phyloP scores from a whole-genome alignment of 139 green algal genomes.

The Chlamydomonas sphaeroides region DNA sequence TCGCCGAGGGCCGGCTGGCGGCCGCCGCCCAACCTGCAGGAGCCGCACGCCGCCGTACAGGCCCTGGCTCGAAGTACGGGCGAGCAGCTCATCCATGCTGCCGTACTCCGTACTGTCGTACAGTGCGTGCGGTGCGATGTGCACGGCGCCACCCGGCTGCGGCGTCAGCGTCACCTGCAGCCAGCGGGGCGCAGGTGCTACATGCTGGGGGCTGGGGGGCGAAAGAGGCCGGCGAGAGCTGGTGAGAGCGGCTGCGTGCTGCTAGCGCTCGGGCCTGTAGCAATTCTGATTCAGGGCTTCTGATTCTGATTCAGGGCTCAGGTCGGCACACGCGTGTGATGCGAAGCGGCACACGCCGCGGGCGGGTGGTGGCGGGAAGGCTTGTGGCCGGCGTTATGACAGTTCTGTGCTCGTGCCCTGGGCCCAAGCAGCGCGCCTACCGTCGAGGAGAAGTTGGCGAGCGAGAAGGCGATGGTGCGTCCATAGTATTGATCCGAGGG shows the following conservation, averaged over 20 bases:
- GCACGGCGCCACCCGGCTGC: neutral
- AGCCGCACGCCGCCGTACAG: conserved; percentile 88
- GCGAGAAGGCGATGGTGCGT: conserved; percentile 71
- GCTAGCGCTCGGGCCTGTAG: too few relatives aligned
- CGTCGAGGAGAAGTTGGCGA: conserved; percentile 84
- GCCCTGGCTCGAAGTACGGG: conserved; percentile 54
- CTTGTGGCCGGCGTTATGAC: too few relatives aligned
- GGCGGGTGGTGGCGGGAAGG: too few relatives aligned
- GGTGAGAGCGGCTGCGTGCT: neutral
- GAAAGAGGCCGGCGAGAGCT: too few relatives aligned
- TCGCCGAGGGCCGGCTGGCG: too few relatives aligned
- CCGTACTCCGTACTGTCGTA: conserved; percentile 69
- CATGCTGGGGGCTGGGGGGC: too few relatives aligned
- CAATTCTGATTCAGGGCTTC: too few relatives aligned
- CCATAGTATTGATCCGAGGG: conserved; percentile 83
- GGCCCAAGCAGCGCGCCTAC: too few relatives aligned
- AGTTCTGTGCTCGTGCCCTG: too few relatives aligned
- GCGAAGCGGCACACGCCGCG: too few relatives aligned
- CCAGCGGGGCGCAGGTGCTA: neutral
- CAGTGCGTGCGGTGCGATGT: conserved; percentile 72
- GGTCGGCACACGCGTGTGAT: too few relatives aligned
- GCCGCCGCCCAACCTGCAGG: conserved; percentile 67
- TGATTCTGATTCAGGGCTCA: too few relatives aligned
- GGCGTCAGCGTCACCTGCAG: conserved; percentile 64
- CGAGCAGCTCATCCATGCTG: conserved; percentile 56